A percentile compares a stretch with the other conserved stretches of the same genome.
phyloP scores from a whole-genome alignment of 768 basidiomycete genomes.

The Pulveroboletus sp. region DNA sequence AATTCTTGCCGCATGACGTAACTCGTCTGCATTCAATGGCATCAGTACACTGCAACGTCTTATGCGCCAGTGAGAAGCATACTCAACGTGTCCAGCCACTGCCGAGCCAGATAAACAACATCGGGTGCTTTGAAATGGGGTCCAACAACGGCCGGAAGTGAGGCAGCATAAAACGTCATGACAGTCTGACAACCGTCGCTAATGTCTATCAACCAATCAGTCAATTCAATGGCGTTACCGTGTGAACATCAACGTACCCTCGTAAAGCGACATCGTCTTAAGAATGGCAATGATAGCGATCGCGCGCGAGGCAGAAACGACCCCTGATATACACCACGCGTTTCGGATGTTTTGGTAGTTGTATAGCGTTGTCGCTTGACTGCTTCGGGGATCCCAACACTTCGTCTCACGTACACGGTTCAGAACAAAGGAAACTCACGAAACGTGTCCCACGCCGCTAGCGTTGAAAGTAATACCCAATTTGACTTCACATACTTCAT shows the following conservation, averaged over 20 bases:
- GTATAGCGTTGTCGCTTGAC: constrained; percentile 40
- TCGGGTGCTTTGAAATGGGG: constrained; percentile 59
- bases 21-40: constrained; percentile 45
- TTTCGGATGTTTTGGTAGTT: constrained; percentile 33
- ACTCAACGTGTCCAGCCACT: constrained; percentile 79
- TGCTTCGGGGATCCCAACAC: constrained; percentile 7
- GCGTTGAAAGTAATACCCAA: constrained; percentile 44
- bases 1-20: constrained; percentile 70
- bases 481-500: constrained; percentile 57
- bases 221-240: background rate
- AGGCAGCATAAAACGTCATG: constrained; percentile 75
- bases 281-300: constrained; percentile 64
- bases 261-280: constrained; percentile 66
- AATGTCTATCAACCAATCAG: constrained; percentile 42
- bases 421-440: constrained; percentile 34
- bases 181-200: constrained; percentile 67
- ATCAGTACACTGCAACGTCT: constrained; percentile 5
- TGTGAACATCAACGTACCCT: constrained; percentile 40
- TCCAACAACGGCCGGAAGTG: constrained; percentile 61
- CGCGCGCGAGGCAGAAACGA: constrained; percentile 65
- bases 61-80: constrained; percentile 15
- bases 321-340: constrained; percentile 70
- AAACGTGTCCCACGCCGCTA: constrained; percentile 42
- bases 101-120: constrained; percentile 63
- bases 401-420: background rate